These are phyloP conservation scores for Tetradesmus obliquus DNA, from an alignment of 139 green algal species.

Conservation along the genomic window DNA sequence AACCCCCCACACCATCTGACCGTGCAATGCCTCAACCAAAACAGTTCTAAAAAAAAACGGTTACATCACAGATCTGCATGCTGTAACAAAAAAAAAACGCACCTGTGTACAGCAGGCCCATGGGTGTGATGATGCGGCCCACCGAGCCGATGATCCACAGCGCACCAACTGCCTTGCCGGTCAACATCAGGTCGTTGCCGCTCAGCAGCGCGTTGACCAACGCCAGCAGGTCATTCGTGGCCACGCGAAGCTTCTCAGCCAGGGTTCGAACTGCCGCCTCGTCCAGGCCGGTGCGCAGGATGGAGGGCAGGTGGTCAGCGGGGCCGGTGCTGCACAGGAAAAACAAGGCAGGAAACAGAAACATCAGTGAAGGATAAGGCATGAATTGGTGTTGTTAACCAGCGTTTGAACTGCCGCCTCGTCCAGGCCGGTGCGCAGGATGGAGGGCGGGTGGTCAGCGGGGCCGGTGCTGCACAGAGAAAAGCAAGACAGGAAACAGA, in stretches of 20 bases:
- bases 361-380: neutral
- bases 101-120: conserved; percentile 45
- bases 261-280: conserved; percentile 2
- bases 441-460: neutral
- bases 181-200: conserved; percentile 8
- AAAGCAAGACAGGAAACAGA: neutral
- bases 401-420: neutral
- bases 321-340: conserved; percentile 23
- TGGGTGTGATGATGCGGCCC: conserved; percentile 39
- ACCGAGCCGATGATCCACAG: conserved; percentile 38
- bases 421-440: conserved; percentile 35
- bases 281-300: conserved; percentile 36
- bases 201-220: neutral
- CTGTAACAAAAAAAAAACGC: neutral
- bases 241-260: conserved; percentile 23
- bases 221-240: conserved; percentile 30
- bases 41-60: no score
- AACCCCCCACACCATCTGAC: no score
- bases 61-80: no score
- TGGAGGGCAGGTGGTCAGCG: conserved; percentile 1
- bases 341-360: neutral
- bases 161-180: conserved; percentile 5
- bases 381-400: neutral
- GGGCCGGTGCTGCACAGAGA: conserved; percentile 9
- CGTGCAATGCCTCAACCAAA: no score